Conservation (phyloP, 306 rosid species). For the Cucurbita pepo region DNA sequence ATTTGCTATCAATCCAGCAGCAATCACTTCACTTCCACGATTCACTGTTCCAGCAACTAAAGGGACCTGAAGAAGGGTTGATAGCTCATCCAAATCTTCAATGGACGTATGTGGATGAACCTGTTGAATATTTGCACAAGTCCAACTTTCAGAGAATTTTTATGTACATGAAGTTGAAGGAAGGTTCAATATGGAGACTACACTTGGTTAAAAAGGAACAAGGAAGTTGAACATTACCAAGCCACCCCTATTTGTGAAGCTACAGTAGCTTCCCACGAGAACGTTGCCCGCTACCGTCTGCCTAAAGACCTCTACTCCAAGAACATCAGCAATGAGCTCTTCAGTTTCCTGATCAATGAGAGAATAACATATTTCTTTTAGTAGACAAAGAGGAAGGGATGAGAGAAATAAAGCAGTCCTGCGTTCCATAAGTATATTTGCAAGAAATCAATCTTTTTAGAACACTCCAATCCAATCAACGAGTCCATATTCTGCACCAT, state of each 20-base stretch:
- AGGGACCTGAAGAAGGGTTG: constrained; percentile 93
- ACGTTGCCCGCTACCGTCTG: constrained; percentile 85
- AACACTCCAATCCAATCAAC: not conserved
- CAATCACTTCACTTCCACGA: constrained; percentile 84
- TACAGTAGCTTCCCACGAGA: constrained; percentile 83
- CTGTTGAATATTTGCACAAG: constrained; percentile 14
- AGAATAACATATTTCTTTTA: not conserved
- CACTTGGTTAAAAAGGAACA: not conserved
- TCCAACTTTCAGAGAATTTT: not conserved
- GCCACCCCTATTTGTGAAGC: constrained; percentile 84
- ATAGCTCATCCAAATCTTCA: constrained; percentile 84
- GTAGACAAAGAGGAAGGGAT: not conserved
- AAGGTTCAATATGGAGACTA: not conserved
- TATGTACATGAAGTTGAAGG: not conserved
- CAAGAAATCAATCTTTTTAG: not conserved
- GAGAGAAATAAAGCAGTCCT: not conserved
- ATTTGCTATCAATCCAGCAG: constrained; percentile 69
- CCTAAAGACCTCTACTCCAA: constrained; percentile 92
- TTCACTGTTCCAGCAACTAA: constrained; percentile 82
- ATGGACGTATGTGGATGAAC: constrained; percentile 90
- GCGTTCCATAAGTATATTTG: not conserved
- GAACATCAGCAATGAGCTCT: constrained; percentile 84
- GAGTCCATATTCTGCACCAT: not conserved
- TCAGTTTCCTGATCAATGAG: constrained; percentile 55
- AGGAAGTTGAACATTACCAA: constrained; percentile 28